Evolutionary conservation across 495 filamentous ascomycete genomes (phyloP).

Genomic region (Rusavskia elegans): DNA sequence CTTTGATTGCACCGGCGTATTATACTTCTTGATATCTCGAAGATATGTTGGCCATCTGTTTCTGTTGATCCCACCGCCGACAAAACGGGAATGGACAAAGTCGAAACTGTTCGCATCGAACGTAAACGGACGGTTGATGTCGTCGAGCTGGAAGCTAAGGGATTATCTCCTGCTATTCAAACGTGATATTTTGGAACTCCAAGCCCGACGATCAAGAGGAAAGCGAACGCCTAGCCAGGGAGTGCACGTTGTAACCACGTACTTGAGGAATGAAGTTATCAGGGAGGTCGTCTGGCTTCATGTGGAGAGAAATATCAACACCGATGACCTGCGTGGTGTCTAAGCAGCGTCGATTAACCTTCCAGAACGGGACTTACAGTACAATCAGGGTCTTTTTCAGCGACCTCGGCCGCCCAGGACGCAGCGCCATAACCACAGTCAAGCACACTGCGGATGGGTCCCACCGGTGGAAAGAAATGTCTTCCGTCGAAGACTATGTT

Average conservation of each 20-base stretch:
- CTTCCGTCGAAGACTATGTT: slow-evolving; percentile 56
- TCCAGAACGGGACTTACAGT: slow-evolving; percentile 37
- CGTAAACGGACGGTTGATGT: slow-evolving; percentile 62
- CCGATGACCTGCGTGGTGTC: slow-evolving; percentile 53
- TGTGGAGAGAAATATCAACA: slow-evolving; percentile 63
- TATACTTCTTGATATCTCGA: slow-evolving; percentile 52
- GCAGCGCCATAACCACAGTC: slow-evolving; percentile 65
- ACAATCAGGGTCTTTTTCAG: slow-evolving; percentile 53
- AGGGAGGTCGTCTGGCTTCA: slow-evolving; percentile 51
- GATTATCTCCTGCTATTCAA: slow-evolving; percentile 11
- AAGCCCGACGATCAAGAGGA: too few relatives aligned
- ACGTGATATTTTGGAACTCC: neutral
- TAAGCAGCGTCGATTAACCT: slow-evolving; percentile 6
- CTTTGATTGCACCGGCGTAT: too few relatives aligned
- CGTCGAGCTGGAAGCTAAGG: slow-evolving; percentile 36
- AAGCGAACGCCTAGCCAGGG: too few relatives aligned
- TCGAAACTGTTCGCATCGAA: slow-evolving; percentile 69
- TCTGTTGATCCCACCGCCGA: slow-evolving; percentile 61
- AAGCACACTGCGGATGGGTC: slow-evolving; percentile 45
- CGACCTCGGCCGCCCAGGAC: slow-evolving; percentile 43
- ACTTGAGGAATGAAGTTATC: slow-evolving; percentile 59
- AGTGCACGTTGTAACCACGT: slow-evolving; percentile 6
- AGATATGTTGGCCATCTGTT: slow-evolving; percentile 68
- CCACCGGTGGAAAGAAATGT: slow-evolving; percentile 66
- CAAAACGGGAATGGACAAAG: slow-evolving; percentile 73